Evolutionary conservation across 352 stramenopile species (phyloP).

Genomic region (Blastocystis sp.): DNA sequence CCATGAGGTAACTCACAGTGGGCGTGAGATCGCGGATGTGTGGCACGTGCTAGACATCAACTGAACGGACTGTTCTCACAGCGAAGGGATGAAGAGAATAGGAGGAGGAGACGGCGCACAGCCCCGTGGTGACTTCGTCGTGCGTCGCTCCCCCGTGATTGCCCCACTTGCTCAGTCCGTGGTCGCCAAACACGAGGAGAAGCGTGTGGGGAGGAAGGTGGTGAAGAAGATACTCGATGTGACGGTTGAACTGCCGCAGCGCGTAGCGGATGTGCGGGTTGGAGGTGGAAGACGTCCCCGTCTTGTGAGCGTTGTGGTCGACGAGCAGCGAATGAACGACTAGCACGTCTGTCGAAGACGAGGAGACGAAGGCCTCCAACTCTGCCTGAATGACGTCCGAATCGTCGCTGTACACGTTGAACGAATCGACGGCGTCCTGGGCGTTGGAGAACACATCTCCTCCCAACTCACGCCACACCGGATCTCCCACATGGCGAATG

Average conservation of each 20-base stretch:
- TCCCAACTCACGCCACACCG: constrained; percentile 56
- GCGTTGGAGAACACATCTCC: constrained; percentile 46
- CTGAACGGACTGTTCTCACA: constrained; percentile 5
- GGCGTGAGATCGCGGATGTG: constrained; percentile 53
- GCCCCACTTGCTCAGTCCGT: constrained; percentile 25
- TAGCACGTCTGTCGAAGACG: background rate
- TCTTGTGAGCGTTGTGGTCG: constrained; percentile 65
- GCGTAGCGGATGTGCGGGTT: constrained; percentile 15
- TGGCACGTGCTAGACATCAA: background rate
- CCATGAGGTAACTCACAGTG: constrained; percentile 14
- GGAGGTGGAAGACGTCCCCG: constrained; percentile 39
- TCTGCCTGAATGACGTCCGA: constrained; percentile 29
- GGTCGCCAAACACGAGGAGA: constrained; percentile 65
- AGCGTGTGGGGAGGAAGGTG: constrained; percentile 48
- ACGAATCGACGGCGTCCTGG: background rate
- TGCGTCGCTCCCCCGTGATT: constrained; percentile 51
- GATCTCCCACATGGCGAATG: constrained; percentile 53
- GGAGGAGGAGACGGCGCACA: constrained; percentile 39
- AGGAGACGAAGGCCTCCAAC: constrained; percentile 1
- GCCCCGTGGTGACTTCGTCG: constrained; percentile 55
- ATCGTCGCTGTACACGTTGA: constrained; percentile 62
- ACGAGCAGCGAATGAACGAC: constrained; percentile 63
- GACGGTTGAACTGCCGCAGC: constrained; percentile 49
- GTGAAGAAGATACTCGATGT: background rate
- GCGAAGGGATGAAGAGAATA: constrained; percentile 5